Evolutionary conservation across 2,329 filamentous ascomycete genomes (phyloP), one percentile per base, ranked within the genome.

Genomic region (Beauveria caledonica): DNA sequence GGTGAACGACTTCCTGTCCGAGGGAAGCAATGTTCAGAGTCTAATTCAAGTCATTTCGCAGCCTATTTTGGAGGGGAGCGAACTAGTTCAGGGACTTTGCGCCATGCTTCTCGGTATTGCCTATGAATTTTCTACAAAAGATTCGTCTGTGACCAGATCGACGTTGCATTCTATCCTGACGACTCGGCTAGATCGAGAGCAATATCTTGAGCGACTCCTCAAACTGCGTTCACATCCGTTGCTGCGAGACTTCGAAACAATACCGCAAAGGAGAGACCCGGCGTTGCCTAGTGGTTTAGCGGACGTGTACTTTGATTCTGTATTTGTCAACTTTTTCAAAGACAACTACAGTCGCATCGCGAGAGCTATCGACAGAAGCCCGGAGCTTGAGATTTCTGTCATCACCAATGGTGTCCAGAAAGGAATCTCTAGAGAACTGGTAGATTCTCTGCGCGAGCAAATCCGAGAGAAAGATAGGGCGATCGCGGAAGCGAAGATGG

Each of bases 41-140:
- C 78, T 97, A 36, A 85, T 94, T 15, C 89, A 94, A 67, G 84
- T 86, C 29, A 85, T 90, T 45, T 69, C 80, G 21, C 86, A 86
- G 64, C 83, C 86, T 62, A 63, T 65, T 23, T 76, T 80, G 65
- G 74, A 80, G 29, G 84, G 84, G 13, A 86, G 86, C 62, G 78
- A 83, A 21, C 77, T 96, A 36, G 80, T 93, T 15, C 88, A 90
- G 65, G 94, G 94, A 2, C 80, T 99, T 13, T 91, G 89, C 70
- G 88, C 92, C 17, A 86, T 92, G 70, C 77, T 99, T 0, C 80
- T 97, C 1, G 94, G 93, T 10, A 87, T 95, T 21, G 82, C 94
- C 5, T 99, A 97, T 71, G 94, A 99, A 69, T 99, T 97, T 69
- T 97, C 93, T 10, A 97, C 93, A 0, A 96, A 96, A 70, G 94